Evolutionary conservation across 2,329 filamentous ascomycete species (phyloP).

Genomic region (Elsinoe fawcettii): DNA sequence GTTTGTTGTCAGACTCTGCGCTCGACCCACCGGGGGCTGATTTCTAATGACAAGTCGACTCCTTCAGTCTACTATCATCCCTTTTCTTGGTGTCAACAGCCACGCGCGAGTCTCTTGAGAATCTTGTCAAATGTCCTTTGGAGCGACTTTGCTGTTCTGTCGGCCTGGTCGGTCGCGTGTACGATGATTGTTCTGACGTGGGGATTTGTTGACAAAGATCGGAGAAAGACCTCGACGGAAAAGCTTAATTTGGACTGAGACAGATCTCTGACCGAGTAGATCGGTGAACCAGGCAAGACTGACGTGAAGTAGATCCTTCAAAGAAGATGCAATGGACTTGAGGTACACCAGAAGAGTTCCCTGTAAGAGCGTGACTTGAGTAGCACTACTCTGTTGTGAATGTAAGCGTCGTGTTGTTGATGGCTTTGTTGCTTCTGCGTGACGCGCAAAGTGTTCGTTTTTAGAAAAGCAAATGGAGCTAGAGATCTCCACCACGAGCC

Average conservation of each 20-base stretch:
- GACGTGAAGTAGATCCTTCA: background rate
- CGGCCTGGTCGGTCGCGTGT: constrained; percentile 11
- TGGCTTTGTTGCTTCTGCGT: background rate
- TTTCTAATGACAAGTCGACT: background rate
- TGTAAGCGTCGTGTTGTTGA: constrained; percentile 12
- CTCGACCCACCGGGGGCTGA: background rate
- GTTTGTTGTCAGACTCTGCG: constrained; percentile 8
- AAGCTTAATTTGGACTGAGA: constrained; percentile 16
- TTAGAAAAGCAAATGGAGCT: constrained; percentile 14
- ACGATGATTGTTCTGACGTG: constrained; percentile 10
- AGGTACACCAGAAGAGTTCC: background rate
- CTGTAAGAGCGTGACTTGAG: background rate
- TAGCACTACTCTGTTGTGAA: background rate
- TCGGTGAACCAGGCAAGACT: constrained; percentile 5
- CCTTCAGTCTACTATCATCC: background rate
- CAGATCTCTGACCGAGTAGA: constrained; percentile 12
- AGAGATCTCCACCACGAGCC: background rate
- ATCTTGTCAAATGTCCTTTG: background rate
- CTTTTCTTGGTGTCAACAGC: background rate
- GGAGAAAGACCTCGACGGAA: constrained; percentile 10
- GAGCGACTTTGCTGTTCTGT: background rate
- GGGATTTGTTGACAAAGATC: constrained; percentile 16
- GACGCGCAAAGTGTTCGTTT: constrained; percentile 8
- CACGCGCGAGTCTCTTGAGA: background rate
- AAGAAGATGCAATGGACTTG: background rate